Evolutionary conservation across 176 grass and related monocot genomes (phyloP), one percentile per base, ranked within the genome.

Genomic region (Triticum aestivum): DNA sequence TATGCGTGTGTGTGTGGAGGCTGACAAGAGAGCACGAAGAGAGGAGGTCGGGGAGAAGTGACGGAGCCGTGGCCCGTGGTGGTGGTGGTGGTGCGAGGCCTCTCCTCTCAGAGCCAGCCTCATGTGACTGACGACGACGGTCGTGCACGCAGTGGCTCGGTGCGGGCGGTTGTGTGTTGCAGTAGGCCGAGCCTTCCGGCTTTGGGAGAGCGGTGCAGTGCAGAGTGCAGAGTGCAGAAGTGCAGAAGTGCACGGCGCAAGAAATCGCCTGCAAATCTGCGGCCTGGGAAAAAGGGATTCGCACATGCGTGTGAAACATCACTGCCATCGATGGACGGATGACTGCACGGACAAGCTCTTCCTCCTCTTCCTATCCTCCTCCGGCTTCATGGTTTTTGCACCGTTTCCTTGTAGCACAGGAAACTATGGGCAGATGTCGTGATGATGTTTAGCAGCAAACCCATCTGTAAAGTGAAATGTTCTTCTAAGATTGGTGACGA

Each of bases 21-120:
- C 54, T 90, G 89, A 90, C 84, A 84, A 68, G 89, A 91, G 81
- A 54, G 32, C 75, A 51, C 81, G 37, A 84, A 65, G 35, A 65
- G 35, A 80, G 54, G 80, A 75, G 38, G 70, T 73, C 39, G 38
- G 75, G 41, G 1, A 39, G 45, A 74, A 73, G 79, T 9, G 69
- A n/a, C 39, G 80, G 79, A 52, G 69, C 41, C 59, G 61, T 64
- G 41, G 44, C 45, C 73, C 45, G 73, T 54, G 73, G 17, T 38
- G 18, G 47, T 49, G n/a, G 27, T 33, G 17, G 4, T 73, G 62
- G n/a, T 6, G 69, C 77, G 42, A 80, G 47, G 76, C 69, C 35
- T 69, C 65, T 37, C 35, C 18, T 77, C 79, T 67, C 70, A 17
- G 41, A 5, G 12, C 37, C 29, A 30, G 29, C 11, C 14, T 79